Base-by-base conservation (phyloP, 768 basidiomycete genomes). In the Mycena haematopus region DNA sequence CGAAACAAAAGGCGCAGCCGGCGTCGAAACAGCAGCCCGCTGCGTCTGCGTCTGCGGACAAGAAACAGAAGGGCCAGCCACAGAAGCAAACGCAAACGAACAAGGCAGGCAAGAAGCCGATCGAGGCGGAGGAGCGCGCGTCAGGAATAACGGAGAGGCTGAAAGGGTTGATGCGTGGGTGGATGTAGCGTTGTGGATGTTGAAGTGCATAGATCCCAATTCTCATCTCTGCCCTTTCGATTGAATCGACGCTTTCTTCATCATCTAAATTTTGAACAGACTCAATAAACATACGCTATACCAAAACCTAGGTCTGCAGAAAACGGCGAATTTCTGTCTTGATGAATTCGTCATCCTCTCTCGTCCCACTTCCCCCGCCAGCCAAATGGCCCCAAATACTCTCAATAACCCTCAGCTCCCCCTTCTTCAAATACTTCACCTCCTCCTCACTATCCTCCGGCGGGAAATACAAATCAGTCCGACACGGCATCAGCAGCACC, bases 361-460 rank as follows among this genome's bases (percentile, higher is more conserved):
- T 66, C 25, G 65, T 62, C 29, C 56, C 65, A 36, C 58, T 58
- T 24, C 61, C 61, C 3, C 65, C 61, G 7, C 61, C 65, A 8
- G 65, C 65, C 15, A 63, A 6, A 57, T 66, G 65, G 5, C 65
- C 65, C 65, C 61, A 66, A 5, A 66, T 66, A 40, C 65, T 66
- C 8, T 66, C 61, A 22, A 66, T 66, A 14, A 66, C 65, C 40
- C 55, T 58, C 14, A 66, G 35, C 17, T 62, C 46, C 9, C 65
- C 65, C 5, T 63, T 9, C 49, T 66, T 59, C 49, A 66, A 33
- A 66, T 62, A 47, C 25, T 58, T 58, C 21, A 63, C 35, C 45
- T 66, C 62, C 40, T 63, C 61, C 27, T 60, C 61, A 31, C 40
- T 66, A 27, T 66, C 65, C 21, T 66, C 60, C 7, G 65, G 65